Evolutionary conservation across 257 asterid genomes (phyloP), one percentile per base, ranked within the genome.

Genomic region (Solanum chiquidenum): DNA sequence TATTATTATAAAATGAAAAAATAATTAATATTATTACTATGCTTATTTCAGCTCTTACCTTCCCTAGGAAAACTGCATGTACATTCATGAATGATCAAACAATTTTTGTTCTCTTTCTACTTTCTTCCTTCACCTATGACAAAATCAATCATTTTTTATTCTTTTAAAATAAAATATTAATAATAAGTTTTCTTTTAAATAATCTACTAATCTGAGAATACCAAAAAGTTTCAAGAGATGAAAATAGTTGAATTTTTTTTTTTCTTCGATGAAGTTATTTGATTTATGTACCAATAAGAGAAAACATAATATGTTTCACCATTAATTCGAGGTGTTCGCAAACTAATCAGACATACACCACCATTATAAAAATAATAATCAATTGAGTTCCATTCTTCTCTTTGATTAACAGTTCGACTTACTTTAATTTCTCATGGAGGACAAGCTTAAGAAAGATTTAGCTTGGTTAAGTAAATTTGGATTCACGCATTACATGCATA

Each of bases 51-150:
- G 83, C 62, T 84, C 77, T 90, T 90, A 76, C 91, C 92, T 93
- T 91, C 92, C 93, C 95, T 90, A 91, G 84, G 69, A 31, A 38
- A 18, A 86, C 90, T 89, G 91, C 92, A 93, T 64, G 72, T 64
- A 64, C 93, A 89, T 89, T 27, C 60, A 87, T 90, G 91, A 46
- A 91, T 89, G 88, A 91, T 89, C 87, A 66, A 86, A 89, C 89
- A 84, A n/a, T 9, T 83, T 73, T 83, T 88, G 91, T 83, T 82
- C 87, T 44, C 35, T 82, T 31, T 52, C 91, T 80, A 46, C 37
- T 10, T 16, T 75, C 91, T 46, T 52, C 55, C 83, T 71, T 44
- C 46, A 27, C 74, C 38, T 21, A 10, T 46, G 42, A 74, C 90
- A 82, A 89, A 13, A 68, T 86, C 89, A 76, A 88, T 88, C 90